A percentile compares a stretch with the other conserved stretches of the same genome.
These are phyloP conservation scores for Tetradesmus lagerheimii DNA, from an alignment of 139 green algal genomes.

Conservation along the genomic window DNA sequence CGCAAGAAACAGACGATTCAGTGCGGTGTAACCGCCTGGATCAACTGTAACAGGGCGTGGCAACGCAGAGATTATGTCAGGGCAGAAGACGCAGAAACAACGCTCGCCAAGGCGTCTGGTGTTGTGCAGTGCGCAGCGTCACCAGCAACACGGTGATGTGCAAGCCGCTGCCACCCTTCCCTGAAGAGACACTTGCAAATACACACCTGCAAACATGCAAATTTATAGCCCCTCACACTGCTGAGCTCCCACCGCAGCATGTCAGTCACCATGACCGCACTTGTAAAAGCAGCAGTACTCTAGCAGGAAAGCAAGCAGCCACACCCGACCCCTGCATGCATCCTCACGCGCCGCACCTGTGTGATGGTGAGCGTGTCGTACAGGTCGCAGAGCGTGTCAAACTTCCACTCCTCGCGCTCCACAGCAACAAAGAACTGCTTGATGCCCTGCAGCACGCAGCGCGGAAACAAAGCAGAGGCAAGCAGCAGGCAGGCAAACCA, in stretches of 20 bases:
- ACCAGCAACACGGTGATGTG: neutral
- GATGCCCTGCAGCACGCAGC: conserved; percentile 84
- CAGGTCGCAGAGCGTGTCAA: conserved; percentile 99
- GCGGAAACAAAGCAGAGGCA: neutral
- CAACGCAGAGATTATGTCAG: no score
- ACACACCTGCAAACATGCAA: no score
- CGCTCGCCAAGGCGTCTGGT: neutral
- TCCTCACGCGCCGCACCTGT: conserved; percentile 52
- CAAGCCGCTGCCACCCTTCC: neutral
- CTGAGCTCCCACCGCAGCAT: no score
- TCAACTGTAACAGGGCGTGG: no score
- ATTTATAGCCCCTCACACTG: no score
- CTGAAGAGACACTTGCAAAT: no score
- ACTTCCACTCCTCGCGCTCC: conserved; percentile 99
- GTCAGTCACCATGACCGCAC: no score
- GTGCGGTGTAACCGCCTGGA: no score
- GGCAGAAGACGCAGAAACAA: neutral
- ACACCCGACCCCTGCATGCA: no score
- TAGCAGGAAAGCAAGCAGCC: neutral
- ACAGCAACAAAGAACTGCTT: conserved; percentile 99
- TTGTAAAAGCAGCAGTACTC: no score
- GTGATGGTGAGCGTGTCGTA: conserved; percentile 99
- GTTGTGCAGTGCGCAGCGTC: neutral
- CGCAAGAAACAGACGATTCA: no score
- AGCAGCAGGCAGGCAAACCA: neutral